Evolutionary conservation across 116 monocot species (phyloP).

Genomic region (Papilionanthe hybrid): DNA sequence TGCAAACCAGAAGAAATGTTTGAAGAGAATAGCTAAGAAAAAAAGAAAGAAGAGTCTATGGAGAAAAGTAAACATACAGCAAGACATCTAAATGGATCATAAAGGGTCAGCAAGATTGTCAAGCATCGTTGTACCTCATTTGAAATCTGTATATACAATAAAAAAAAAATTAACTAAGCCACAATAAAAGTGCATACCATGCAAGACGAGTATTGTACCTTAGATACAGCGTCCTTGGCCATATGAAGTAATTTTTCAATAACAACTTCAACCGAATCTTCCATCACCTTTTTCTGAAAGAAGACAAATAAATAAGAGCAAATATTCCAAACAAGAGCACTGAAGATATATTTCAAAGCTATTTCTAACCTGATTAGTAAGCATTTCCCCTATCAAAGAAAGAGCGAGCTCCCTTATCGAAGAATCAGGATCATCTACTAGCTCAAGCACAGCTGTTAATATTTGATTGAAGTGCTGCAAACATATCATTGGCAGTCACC

Average conservation of each 20-base stretch:
- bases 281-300: constrained; percentile 72
- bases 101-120: constrained; percentile 57
- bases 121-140: constrained; percentile 84
- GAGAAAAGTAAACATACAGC: constrained; percentile 36
- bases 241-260: constrained; percentile 86
- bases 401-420: constrained; percentile 73
- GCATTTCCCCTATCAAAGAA: constrained; percentile 78
- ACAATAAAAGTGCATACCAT: neutral
- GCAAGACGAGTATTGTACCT: constrained; percentile 43
- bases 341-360: neutral
- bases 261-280: constrained; percentile 91
- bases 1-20: no score
- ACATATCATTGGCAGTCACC: neutral
- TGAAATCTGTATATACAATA: constrained; percentile 46
- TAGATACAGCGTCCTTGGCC: constrained; percentile 56
- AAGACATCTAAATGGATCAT: constrained; percentile 86
- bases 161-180: constrained; percentile 12
- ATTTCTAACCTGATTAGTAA: constrained; percentile 71
- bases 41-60: neutral
- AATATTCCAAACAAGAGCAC: neutral
- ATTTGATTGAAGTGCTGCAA: constrained; percentile 97
- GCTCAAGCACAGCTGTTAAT: constrained; percentile 83
- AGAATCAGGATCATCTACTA: constrained; percentile 71
- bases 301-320: constrained; percentile 3
- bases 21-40: neutral